Conservation (phyloP, 805 yeast genomes). For the Metschnikowia borealis region DNA sequence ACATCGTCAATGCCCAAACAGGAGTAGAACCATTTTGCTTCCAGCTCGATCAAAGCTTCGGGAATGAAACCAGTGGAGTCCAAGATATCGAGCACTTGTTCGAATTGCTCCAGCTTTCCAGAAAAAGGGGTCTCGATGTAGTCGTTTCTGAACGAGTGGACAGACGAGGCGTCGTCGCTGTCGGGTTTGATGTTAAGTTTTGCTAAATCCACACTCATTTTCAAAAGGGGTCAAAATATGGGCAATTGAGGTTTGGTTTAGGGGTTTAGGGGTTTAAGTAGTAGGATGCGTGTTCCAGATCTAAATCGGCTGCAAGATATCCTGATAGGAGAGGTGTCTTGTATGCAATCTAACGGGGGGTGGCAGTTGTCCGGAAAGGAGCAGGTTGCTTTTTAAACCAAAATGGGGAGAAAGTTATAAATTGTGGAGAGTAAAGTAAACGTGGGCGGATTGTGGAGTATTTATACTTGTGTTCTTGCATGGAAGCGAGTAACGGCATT, state of each 20-base stretch:
- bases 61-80: conserved; percentile 89
- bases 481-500: conserved; percentile 1
- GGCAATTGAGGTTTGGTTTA: neutral
- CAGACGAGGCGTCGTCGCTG: conserved; percentile 29
- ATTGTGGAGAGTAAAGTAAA: neutral
- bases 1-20: conserved; percentile 87
- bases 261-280: neutral
- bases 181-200: conserved; percentile 14
- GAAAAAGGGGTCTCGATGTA: conserved; percentile 73
- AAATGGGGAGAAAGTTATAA: neutral
- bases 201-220: conserved; percentile 17
- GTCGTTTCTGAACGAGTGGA: conserved; percentile 44
- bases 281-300: neutral
- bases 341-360: neutral
- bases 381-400: neutral
- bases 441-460: neutral
- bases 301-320: conserved; percentile 1
- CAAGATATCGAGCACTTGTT: conserved; percentile 72
- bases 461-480: conserved; percentile 2
- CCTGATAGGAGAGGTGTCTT: conserved; percentile 1
- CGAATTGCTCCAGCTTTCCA: conserved; percentile 79
- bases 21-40: conserved; percentile 86
- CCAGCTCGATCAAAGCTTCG: conserved; percentile 76
- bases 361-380: neutral
- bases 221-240: no score